Evolutionary conservation across 2,329 filamentous ascomycete species (phyloP).

Genomic region (Clonostachys chloroleuca): DNA sequence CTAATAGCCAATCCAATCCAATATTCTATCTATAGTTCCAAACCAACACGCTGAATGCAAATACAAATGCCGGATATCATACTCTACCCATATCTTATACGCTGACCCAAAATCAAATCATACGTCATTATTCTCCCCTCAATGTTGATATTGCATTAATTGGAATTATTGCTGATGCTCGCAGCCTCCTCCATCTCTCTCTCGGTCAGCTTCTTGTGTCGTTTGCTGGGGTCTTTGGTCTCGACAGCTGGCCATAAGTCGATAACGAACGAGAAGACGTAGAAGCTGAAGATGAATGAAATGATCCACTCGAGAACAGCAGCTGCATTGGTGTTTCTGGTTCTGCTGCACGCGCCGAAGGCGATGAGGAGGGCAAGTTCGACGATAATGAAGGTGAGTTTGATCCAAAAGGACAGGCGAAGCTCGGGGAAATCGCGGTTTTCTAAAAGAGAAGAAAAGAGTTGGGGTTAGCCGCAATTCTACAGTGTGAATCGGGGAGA

Average conservation of each 20-base stretch:
- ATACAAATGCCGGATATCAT: too few relatives aligned
- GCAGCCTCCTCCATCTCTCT: conserved; percentile 10
- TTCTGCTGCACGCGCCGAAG: conserved; percentile 3
- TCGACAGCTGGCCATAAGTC: conserved; percentile 73
- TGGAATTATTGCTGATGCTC: too few relatives aligned
- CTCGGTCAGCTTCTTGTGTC: conserved; percentile 16
- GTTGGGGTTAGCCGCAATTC: not conserved
- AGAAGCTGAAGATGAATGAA: conserved; percentile 81
- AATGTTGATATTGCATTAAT: too few relatives aligned
- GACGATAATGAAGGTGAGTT: conserved; percentile 76
- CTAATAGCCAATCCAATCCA: too few relatives aligned
- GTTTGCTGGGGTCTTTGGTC: conserved; percentile 35
- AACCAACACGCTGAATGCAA: too few relatives aligned
- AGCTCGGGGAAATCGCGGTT: conserved; percentile 74
- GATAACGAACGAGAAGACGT: conserved; percentile 80
- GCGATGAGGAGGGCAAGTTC: conserved; percentile 63
- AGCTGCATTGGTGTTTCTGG: conserved; percentile 53
- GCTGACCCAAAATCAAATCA: too few relatives aligned
- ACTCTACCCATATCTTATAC: too few relatives aligned
- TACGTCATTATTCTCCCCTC: too few relatives aligned
- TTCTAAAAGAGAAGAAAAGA: conserved; percentile 27
- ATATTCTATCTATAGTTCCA: too few relatives aligned
- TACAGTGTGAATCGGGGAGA: not conserved
- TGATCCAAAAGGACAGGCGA: conserved; percentile 78
- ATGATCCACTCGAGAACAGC: conserved; percentile 79